Evolutionary conservation across 805 yeast species (phyloP).

Genomic region (Wickerhamiella kurtzmanii): DNA sequence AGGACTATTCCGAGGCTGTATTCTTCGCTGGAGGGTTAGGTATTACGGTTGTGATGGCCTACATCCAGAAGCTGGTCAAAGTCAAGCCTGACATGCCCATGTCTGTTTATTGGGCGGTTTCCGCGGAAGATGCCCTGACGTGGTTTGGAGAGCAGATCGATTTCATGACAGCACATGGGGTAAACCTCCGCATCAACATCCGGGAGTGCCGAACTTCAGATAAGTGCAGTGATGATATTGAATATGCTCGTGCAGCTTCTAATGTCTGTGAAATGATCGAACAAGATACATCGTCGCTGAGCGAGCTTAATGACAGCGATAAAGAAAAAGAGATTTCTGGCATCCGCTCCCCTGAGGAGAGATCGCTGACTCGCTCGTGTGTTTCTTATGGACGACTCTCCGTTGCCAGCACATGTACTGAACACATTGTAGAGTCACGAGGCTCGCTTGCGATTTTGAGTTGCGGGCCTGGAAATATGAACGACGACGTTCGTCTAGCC

Average conservation of each 20-base stretch:
- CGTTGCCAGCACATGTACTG: not conserved
- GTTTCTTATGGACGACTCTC: not conserved
- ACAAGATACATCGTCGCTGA: too few relatives aligned
- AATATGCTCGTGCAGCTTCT: not conserved
- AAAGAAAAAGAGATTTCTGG: not conserved
- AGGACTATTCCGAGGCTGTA: constrained; percentile 28
- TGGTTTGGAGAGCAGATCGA: constrained; percentile 37
- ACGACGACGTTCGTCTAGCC: constrained; percentile 40
- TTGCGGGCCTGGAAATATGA: constrained; percentile 52
- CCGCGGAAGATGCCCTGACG: constrained; percentile 1
- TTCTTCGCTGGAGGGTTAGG: constrained; percentile 49
- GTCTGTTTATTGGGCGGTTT: not conserved
- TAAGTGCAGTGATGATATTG: not conserved
- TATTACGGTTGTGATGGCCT: constrained; percentile 38
- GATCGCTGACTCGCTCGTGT: not conserved
- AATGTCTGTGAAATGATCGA: too few relatives aligned
- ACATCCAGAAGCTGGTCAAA: constrained; percentile 27
- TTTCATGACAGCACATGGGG: constrained; percentile 15
- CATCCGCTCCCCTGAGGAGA: not conserved
- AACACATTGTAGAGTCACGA: not conserved
- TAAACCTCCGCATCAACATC: not conserved
- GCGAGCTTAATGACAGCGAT: too few relatives aligned
- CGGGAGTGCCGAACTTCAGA: not conserved
- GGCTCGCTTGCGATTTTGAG: constrained; percentile 40
- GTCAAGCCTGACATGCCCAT: not conserved